Evolutionary conservation across 192 early-diverging fungal species (phyloP).

Genomic region (Backusella liffmaniae): DNA sequence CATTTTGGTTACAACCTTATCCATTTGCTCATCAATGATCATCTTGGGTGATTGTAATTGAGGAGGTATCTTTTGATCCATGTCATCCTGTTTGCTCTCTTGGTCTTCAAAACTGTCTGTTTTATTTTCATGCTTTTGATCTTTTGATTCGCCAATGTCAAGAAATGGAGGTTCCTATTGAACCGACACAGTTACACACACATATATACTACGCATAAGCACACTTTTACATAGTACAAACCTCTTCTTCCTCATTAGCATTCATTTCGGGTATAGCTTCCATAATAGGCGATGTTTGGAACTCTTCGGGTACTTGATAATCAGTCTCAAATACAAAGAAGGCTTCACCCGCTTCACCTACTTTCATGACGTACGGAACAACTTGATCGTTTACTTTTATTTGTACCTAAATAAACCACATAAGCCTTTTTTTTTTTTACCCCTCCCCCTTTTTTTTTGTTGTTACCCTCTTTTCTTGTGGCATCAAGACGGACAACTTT

Average conservation of each 20-base stretch:
- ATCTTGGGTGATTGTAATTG: conserved; percentile 33
- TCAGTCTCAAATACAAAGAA: conserved; percentile 97
- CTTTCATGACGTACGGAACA: conserved; percentile 89
- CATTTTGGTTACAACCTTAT: conserved; percentile 35
- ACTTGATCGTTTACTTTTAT: conserved; percentile 80
- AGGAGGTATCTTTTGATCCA: conserved; percentile 10
- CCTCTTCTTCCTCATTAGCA: conserved; percentile 13
- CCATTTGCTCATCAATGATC: conserved; percentile 34
- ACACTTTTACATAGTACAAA: background rate
- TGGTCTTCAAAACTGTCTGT: conserved; percentile 21
- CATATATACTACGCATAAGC: background rate
- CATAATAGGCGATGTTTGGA: conserved; percentile 89
- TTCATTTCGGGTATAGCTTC: conserved; percentile 37
- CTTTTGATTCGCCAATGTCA: conserved; percentile 35
- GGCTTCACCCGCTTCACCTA: conserved; percentile 95
- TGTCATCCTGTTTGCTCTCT: conserved; percentile 16
- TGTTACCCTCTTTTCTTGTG: conserved; percentile 86
- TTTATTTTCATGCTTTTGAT: conserved; percentile 3
- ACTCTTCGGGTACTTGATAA: conserved; percentile 87
- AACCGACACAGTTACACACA: background rate
- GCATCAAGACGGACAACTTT: conserved; percentile 87
- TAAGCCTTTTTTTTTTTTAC: background rate
- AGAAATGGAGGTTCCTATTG: conserved; percentile 34
- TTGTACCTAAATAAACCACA: conserved; percentile 54
- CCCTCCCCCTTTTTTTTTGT: no score